Evolutionary conservation across 768 basidiomycete genomes (phyloP).

Genomic region (Stropharia rugosoannulata): DNA sequence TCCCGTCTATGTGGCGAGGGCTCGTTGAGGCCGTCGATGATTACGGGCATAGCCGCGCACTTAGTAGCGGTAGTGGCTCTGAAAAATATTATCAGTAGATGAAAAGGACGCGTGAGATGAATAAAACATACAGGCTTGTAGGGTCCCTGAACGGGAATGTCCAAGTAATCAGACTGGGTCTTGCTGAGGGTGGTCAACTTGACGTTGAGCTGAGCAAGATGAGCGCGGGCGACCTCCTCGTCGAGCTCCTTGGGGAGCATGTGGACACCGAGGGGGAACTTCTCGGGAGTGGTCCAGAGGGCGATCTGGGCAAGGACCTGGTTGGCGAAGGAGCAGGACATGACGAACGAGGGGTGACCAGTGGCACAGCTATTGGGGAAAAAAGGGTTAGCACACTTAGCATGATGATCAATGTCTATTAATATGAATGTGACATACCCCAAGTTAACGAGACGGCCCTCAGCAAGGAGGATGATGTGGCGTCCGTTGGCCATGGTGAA

Average conservation of each 20-base stretch:
- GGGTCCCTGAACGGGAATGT: constrained; percentile 79
- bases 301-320: constrained; percentile 98
- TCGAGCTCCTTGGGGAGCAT: constrained; percentile 98
- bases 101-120: not conserved
- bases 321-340: constrained; percentile 99
- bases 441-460: constrained; percentile 98
- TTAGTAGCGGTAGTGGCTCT: constrained; percentile 50
- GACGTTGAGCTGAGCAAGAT: constrained; percentile 88
- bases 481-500: constrained; percentile 91
- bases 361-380: constrained; percentile 86
- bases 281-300: constrained; percentile 89
- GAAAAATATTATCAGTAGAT: constrained; percentile 4
- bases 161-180: constrained; percentile 87
- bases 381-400: not conserved
- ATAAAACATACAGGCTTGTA: constrained; percentile 47
- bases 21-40: constrained; percentile 75
- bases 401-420: not conserved
- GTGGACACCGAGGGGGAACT: constrained; percentile 97
- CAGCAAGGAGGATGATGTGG: constrained; percentile 96
- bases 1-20: constrained; percentile 59
- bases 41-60: constrained; percentile 27
- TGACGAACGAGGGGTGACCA: constrained; percentile 98
- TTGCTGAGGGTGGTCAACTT: constrained; percentile 78
- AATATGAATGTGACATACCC: constrained; percentile 51
- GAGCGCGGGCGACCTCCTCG: constrained; percentile 98